These are phyloP conservation scores for Eucalyptus sp. DNA, from an alignment of 345 rosid species.

Conservation along the genomic window DNA sequence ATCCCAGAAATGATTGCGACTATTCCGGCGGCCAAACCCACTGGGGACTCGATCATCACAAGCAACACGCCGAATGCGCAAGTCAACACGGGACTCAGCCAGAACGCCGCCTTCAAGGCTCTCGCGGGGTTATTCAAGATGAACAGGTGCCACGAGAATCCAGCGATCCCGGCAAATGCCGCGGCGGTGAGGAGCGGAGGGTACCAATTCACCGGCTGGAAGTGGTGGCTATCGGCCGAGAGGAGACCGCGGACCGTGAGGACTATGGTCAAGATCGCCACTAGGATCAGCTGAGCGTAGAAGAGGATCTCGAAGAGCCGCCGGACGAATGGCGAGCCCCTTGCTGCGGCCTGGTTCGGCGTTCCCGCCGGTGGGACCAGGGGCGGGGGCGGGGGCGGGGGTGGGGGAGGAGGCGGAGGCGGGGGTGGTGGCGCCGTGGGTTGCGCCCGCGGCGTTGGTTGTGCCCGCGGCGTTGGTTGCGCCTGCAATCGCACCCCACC, in stretches of 20 bases:
- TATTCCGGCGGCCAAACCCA: constrained; percentile 36
- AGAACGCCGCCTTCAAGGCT: constrained; percentile 54
- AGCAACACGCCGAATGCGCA: constrained; percentile 48
- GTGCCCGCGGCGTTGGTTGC: background rate
- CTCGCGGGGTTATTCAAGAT: constrained; percentile 26
- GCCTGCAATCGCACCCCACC: background rate
- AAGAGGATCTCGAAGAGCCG: constrained; percentile 45
- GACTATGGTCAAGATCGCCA: constrained; percentile 35
- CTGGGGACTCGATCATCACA: constrained; percentile 29
- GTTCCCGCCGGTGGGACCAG: background rate
- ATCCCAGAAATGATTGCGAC: constrained; percentile 27
- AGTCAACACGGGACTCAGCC: constrained; percentile 54
- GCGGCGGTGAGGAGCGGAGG: constrained; percentile 56
- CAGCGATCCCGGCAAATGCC: constrained; percentile 36
- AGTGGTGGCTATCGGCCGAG: constrained; percentile 24
- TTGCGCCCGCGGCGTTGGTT: background rate
- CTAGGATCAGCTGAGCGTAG: constrained; percentile 39
- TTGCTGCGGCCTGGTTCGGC: background rate
- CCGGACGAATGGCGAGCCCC: constrained; percentile 23
- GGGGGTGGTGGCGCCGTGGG: background rate
- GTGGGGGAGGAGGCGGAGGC: background rate
- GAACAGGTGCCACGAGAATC: constrained; percentile 43
- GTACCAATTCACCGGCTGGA: constrained; percentile 65
- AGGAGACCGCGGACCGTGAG: constrained; percentile 54
- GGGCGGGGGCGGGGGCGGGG: rapidly evolving